Evolutionary conservation across 352 stramenopile genomes (phyloP).

Genomic region (Halophytophthora batemanensis): DNA sequence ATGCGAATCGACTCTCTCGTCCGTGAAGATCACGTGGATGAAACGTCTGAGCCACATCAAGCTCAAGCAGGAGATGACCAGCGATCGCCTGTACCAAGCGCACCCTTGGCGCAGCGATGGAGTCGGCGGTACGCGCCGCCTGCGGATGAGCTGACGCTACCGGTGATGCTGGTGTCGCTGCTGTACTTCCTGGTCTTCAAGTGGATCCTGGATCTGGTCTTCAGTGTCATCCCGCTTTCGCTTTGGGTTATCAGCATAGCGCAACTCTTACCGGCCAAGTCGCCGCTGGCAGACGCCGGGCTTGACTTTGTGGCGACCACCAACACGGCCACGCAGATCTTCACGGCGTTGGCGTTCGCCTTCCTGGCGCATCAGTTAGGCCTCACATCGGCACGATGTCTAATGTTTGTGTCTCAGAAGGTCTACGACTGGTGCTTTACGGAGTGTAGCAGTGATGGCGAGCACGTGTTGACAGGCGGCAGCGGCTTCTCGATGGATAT

Average conservation of each 20-base stretch:
- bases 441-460: constrained; percentile 1
- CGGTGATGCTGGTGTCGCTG: constrained; percentile 62
- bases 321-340: constrained; percentile 18
- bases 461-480: constrained; percentile 7
- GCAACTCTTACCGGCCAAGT: constrained; percentile 33
- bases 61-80: constrained; percentile 3
- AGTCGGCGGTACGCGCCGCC: constrained; percentile 5
- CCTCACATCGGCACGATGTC: constrained; percentile 33
- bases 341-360: constrained; percentile 47
- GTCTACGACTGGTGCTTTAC: constrained; percentile 41
- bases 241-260: constrained; percentile 42
- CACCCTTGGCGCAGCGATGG: constrained; percentile 2
- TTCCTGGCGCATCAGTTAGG: constrained; percentile 67
- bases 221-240: constrained; percentile 40
- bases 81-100: background rate
- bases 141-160: constrained; percentile 42
- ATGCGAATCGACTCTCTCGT: constrained; percentile 42
- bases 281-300: constrained; percentile 2
- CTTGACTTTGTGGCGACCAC: constrained; percentile 19
- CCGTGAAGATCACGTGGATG: constrained; percentile 10
- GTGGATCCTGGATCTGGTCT: constrained; percentile 55
- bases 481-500: too few species aligned
- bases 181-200: constrained; percentile 76
- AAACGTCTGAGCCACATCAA: constrained; percentile 3
- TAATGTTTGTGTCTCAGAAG: constrained; percentile 50